Evolutionary conservation across 208 protist genomes (phyloP).

Genomic region (Porcisia deanei): DNA sequence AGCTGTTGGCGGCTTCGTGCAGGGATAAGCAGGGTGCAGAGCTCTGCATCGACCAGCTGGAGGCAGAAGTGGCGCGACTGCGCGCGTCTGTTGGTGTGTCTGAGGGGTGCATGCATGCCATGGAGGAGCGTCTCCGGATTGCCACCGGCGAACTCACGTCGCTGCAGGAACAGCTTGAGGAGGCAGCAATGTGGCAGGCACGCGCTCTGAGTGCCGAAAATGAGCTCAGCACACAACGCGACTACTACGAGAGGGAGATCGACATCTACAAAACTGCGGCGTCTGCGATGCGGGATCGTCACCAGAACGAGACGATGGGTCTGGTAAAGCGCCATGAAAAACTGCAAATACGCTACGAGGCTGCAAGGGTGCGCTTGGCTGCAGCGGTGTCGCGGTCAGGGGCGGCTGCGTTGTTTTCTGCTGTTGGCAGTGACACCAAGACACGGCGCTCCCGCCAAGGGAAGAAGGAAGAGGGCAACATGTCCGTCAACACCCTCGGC

Average conservation of each 20-base stretch:
- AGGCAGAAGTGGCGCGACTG: constrained; percentile 34
- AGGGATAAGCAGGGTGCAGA: constrained; percentile 8
- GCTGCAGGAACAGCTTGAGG: constrained; percentile 14
- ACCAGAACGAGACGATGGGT: constrained; percentile 34
- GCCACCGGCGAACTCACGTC: constrained; percentile 17
- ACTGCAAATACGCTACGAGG: constrained; percentile 36
- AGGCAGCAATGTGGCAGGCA: constrained; percentile 27
- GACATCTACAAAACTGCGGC: constrained; percentile 45
- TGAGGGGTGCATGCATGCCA: constrained; percentile 24
- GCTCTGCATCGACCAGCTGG: constrained; percentile 28
- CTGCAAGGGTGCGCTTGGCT: constrained; percentile 37
- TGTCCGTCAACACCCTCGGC: neutral
- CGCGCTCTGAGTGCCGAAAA: constrained; percentile 32
- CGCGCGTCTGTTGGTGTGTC: constrained; percentile 10
- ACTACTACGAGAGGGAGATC: constrained; percentile 45
- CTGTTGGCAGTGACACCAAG: neutral
- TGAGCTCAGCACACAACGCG: constrained; percentile 37
- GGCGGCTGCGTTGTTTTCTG: constrained; percentile 1
- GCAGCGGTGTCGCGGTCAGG: constrained; percentile 23
- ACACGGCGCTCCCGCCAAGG: neutral
- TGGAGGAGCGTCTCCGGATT: constrained; percentile 27
- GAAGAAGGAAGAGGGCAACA: neutral
- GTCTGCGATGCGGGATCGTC: constrained; percentile 36
- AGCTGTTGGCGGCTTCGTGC: constrained; percentile 10
- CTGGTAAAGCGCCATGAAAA: constrained; percentile 31